phyloP scores from a whole-genome alignment of 345 rosid genomes.

The Kernera saxatilis region DNA sequence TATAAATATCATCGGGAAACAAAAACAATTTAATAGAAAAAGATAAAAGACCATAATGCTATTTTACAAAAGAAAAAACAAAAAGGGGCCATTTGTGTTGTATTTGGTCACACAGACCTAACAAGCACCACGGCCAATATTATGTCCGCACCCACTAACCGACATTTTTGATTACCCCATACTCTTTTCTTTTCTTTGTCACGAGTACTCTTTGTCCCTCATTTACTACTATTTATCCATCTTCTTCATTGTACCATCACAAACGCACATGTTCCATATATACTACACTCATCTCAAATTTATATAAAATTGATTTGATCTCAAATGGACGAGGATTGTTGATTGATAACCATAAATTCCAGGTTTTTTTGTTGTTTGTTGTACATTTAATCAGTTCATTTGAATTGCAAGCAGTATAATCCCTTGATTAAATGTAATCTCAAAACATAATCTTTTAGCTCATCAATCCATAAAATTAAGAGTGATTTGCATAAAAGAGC shows the following conservation, averaged over 20 bases:
- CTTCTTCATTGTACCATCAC: not conserved
- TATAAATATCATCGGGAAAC: not conserved
- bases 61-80: not conserved
- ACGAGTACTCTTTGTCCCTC: constrained; percentile 9
- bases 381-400: not conserved
- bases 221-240: not conserved
- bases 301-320: not conserved
- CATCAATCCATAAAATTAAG: not conserved
- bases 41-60: constrained; percentile 5
- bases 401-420: not conserved
- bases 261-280: not conserved
- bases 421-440: not conserved
- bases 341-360: not conserved
- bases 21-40: not conserved
- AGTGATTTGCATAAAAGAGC: too few relatives aligned
- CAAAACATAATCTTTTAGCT: not conserved
- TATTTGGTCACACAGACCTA: constrained; percentile 7
- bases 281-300: not conserved
- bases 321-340: not conserved
- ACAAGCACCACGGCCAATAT: not conserved
- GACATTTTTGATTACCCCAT: constrained; percentile 12
- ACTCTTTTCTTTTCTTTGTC: not conserved
- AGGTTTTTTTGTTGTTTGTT: not conserved
- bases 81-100: constrained; percentile 9
- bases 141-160: constrained; percentile 9